Base-by-base conservation (phyloP, 2,329 filamentous ascomycete species). In the Bipolaris zeicola region DNA sequence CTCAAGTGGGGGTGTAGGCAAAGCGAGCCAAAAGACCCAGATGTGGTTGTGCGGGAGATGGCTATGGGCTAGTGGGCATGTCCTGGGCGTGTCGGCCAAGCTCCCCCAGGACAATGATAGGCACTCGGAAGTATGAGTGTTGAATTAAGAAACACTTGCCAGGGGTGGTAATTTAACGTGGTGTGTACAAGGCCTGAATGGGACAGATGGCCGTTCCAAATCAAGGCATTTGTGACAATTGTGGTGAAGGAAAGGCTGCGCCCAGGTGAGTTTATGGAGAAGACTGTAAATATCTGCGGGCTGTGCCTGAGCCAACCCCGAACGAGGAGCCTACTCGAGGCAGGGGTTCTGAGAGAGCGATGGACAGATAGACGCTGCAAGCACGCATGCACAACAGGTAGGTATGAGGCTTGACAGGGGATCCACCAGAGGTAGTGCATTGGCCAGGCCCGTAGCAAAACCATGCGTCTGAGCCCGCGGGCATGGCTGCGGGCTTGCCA, bases 231-330 rank as follows among this genome's bases (percentile, higher is more conserved):
- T 64, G 66, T 59, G 62, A 69, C 63, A 64, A 63, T 66, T 65
- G 64, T 62, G 68, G 67, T 61, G 58, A 50, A 53, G 44, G 44
- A 61, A 61, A 61, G 63, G 68, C 71, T 73, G 70, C 72, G 70
- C 69, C 69, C 59, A 55, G 60, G 57, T 63, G 57, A 53, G 54
- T 59, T 67, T 68, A 63, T 64, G 65, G 65, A 67, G 58, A 48
- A 64, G 60, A 67, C 71, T 70, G 70, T 66, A 76, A 75, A 75
- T 73, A 74, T 65, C 68, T 69, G 63, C 65, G 67, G 73, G 73
- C 72, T 73, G 73, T 76, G 73, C 65, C 66, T 73, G 68, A 65
- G 65, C 71, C 68, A 69, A 67, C 59, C 64, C 60, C 49, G 59
- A 61, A 65, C 44, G 52, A 60, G 55, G 58, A 63, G 61, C 26